Percentiles rank a stretch among this genome's conserved stretches.
phyloP scores from a whole-genome alignment of 768 basidiomycete genomes.

The button mushroom (Agaricus bisporus) region DNA sequence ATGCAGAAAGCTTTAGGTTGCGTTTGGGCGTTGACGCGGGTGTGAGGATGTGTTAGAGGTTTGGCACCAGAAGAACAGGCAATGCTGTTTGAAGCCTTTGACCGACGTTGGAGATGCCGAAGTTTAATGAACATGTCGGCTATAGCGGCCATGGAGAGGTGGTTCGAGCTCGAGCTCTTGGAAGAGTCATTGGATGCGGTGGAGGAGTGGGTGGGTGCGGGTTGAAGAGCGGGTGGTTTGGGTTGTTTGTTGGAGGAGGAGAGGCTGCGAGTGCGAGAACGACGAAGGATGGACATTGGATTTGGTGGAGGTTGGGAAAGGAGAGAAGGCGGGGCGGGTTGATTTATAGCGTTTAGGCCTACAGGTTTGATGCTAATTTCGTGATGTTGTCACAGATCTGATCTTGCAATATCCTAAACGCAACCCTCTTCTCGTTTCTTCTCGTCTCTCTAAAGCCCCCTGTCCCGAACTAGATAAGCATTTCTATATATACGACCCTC shows the following conservation, averaged over 20 bases:
- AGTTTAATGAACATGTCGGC: slow-evolving; percentile 52
- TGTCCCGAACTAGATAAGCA: too few species aligned
- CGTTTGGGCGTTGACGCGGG: slow-evolving; percentile 20
- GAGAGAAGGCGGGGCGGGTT: neutral
- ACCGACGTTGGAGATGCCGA: slow-evolving; percentile 28
- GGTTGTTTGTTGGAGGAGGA: neutral
- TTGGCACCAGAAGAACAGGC: slow-evolving; percentile 29
- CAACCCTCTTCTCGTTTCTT: too few species aligned
- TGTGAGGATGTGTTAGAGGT: slow-evolving; percentile 32
- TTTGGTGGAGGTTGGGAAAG: neutral
- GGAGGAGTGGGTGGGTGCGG: neutral
- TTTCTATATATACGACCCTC: too few species aligned
- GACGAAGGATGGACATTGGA: slow-evolving; percentile 10
- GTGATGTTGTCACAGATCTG: neutral
- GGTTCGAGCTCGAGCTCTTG: slow-evolving; percentile 2
- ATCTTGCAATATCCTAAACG: neutral
- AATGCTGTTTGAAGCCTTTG: slow-evolving; percentile 23
- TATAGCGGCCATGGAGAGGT: slow-evolving; percentile 33
- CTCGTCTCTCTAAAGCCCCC: too few species aligned
- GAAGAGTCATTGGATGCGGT: neutral
- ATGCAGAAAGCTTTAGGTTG: slow-evolving; percentile 19
- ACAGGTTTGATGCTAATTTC: slow-evolving; percentile 7
- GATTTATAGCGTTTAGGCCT: neutral
- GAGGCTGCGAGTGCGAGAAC: slow-evolving; percentile 1
- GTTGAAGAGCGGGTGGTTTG: neutral